phyloP scores from a whole-genome alignment of 1,139 yeast species.

The Nakaseomyces sp. region DNA sequence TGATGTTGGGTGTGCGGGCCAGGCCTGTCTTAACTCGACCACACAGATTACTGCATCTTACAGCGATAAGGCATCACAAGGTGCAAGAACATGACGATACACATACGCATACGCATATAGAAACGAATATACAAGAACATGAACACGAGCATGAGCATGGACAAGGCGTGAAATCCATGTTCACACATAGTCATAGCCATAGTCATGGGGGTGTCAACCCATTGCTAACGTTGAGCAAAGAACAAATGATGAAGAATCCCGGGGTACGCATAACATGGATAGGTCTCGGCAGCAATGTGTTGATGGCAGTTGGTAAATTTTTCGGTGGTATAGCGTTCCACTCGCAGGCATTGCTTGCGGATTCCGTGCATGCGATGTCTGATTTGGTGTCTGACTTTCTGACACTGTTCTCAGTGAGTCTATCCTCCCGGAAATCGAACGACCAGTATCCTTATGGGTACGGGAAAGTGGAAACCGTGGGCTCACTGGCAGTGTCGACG shows the following conservation, averaged over 20 bases:
- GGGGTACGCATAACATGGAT: slow-evolving; percentile 92
- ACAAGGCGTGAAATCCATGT: neutral
- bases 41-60: neutral
- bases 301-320: slow-evolving; percentile 80
- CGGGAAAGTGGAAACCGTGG: slow-evolving; percentile 88
- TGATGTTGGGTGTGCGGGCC: neutral
- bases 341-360: slow-evolving; percentile 90
- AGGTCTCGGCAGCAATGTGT: slow-evolving; percentile 73
- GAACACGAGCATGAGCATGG: slow-evolving; percentile 27
- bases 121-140: neutral
- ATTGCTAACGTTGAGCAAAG: slow-evolving; percentile 33
- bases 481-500: slow-evolving; percentile 79
- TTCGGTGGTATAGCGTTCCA: slow-evolving; percentile 87
- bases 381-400: slow-evolving; percentile 84
- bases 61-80: neutral
- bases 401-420: slow-evolving; percentile 81
- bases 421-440: slow-evolving; percentile 60
- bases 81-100: neutral
- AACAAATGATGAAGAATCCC: slow-evolving; percentile 50
- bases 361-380: slow-evolving; percentile 84
- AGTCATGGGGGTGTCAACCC: slow-evolving; percentile 33
- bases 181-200: slow-evolving; percentile 30
- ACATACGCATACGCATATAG: no score
- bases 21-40: neutral
- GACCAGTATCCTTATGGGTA: slow-evolving; percentile 72